Base-by-base conservation (phyloP, 1,284 basidiomycete genomes). In the Cryptococcus depauperatus region DNA sequence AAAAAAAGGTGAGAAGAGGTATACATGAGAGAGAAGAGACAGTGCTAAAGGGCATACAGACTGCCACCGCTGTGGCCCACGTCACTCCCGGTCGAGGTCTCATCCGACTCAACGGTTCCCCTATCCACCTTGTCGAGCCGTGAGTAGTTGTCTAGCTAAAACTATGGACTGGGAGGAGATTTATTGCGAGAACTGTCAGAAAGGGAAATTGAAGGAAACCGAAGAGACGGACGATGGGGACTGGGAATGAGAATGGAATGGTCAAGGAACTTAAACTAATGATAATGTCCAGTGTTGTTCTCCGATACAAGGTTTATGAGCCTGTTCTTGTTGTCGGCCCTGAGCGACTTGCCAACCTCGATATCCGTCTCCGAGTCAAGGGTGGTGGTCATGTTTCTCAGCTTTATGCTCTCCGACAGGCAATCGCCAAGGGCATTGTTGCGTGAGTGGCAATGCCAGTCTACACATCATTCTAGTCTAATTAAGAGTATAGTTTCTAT, bases 341-440 rank as follows among this genome's bases (percentile, higher is more conserved):
- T 68, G 89, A 92, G 48, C 78, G 83, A 47, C 88, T 93, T 68
- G 73, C 78, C 51, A 76, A 77, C 58, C 78, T 98, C 65, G 93
- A 99, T 77, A 92, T 99, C 75, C 89, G 93, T 62, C 87, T 98
- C 51, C 88, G 92, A 48, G 95, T 96, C 60, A 93, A 92, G 75
- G 95, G 95, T 76, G 95, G 95, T 82, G 95, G 95, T 75, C 93
- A 97, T 79, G 92, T 90, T 55, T 96, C 93, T 52, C 95, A 98
- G 75, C 80, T 98, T 58, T 99, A 98, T 76, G 95, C 95, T 58
- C 90, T 98, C 74, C 90, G 95, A 62, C 95, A 99, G 78, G 95
- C 95, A 41, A 95, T 99, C 64, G 85, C 90, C 64, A 98, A 96
- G 79, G 92, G 93, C 52, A 75, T 98, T 57, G 88, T 99, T 65